Percentiles rank a stretch among this genome's conserved stretches.
These are phyloP conservation scores for Clitocybe nebularis DNA, from an alignment of 1,284 basidiomycete genomes.

Conservation along the genomic window DNA sequence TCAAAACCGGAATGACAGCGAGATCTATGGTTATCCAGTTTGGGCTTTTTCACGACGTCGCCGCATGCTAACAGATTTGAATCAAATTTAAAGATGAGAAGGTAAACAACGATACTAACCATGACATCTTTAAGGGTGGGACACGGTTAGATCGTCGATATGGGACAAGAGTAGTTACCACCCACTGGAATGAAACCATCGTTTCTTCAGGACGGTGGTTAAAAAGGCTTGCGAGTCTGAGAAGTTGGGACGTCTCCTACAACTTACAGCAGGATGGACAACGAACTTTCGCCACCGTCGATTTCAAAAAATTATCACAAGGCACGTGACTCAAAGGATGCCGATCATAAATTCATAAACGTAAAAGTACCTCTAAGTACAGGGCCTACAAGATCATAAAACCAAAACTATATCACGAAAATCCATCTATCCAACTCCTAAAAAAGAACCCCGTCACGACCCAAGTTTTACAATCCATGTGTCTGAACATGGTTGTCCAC, in stretches of 20 bases:
- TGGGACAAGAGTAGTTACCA: too few species aligned
- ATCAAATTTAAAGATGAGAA: background rate
- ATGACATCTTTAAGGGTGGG: conserved; percentile 43
- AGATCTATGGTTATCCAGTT: conserved; percentile 68
- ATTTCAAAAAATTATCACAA: background rate
- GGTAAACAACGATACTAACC: conserved; percentile 22
- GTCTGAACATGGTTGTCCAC: conserved; percentile 20
- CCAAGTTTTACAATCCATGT: conserved; percentile 32
- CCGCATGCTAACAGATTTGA: conserved; percentile 50
- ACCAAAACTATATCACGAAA: background rate
- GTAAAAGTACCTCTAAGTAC: background rate
- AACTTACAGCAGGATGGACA: too few species aligned
- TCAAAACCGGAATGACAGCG: conserved; percentile 71
- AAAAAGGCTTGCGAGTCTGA: background rate
- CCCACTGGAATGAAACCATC: conserved; percentile 39
- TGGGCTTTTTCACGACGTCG: conserved; percentile 90
- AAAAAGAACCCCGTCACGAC: background rate
- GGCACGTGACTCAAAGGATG: background rate
- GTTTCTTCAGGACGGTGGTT: background rate
- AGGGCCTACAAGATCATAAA: background rate
- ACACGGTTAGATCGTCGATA: background rate
- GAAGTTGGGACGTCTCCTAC: too few species aligned
- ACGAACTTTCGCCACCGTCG: background rate
- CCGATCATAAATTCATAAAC: too few species aligned
- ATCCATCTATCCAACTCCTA: background rate